Percentiles rank a stretch among this genome's conserved stretches.
phyloP scores from a whole-genome alignment of 257 asterid genomes.

The Solanum rostratum region DNA sequence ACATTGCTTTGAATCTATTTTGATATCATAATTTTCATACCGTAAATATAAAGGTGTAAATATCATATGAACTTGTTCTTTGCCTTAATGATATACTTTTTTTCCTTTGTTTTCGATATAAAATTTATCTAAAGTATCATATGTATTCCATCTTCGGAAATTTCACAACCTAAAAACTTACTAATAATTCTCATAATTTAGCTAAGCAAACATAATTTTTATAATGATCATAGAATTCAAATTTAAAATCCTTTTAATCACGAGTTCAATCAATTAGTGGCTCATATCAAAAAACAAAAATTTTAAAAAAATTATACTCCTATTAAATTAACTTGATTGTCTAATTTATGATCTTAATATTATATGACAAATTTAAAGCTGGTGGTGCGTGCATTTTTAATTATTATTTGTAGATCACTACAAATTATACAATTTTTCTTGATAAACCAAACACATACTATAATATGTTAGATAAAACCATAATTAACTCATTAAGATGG shows the following conservation, averaged over 20 bases:
- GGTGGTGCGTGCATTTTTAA: neutral
- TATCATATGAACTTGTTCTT: neutral
- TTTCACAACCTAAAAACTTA: neutral
- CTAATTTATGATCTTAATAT: neutral
- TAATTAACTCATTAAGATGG: too few relatives aligned
- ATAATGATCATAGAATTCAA: too few relatives aligned
- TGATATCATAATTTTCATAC: too few relatives aligned
- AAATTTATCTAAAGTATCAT: neutral
- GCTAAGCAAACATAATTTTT: neutral
- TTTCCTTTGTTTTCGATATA: neutral
- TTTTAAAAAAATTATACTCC: too few relatives aligned
- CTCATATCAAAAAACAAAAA: neutral
- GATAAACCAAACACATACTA: neutral
- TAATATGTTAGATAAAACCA: neutral
- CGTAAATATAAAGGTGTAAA: neutral
- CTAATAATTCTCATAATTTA: neutral
- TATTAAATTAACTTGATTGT: too few relatives aligned
- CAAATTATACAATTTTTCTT: neutral
- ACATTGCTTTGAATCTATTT: too few relatives aligned
- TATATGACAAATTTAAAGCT: neutral
- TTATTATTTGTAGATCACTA: neutral
- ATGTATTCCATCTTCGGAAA: neutral
- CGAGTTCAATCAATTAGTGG: neutral
- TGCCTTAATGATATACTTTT: neutral
- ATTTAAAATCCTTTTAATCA: neutral